Percentiles rank a stretch among this genome's conserved stretches.
These are phyloP conservation scores for Spathaspora gorwiae DNA, from an alignment of 805 yeast genomes.

Conservation along the genomic window DNA sequence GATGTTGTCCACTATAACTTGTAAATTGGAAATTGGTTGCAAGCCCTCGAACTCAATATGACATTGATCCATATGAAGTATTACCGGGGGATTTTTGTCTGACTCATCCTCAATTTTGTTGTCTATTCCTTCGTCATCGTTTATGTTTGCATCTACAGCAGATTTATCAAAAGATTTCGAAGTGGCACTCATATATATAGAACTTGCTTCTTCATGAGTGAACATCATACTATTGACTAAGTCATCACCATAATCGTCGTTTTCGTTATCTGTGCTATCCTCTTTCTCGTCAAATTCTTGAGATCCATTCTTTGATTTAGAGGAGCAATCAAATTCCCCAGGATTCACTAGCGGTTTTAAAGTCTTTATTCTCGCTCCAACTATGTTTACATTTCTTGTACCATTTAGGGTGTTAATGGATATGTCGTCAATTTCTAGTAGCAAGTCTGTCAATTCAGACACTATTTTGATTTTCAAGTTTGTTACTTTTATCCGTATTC, in stretches of 20 bases:
- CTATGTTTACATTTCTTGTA: slow-evolving; percentile 34
- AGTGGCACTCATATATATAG: slow-evolving; percentile 80
- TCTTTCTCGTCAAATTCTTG: slow-evolving; percentile 4
- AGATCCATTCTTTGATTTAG: neutral
- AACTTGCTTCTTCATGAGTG: slow-evolving; percentile 64
- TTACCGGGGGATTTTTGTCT: slow-evolving; percentile 11
- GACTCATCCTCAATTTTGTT: slow-evolving; percentile 1
- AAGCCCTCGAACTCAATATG: slow-evolving; percentile 48
- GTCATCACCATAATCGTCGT: slow-evolving; percentile 33
- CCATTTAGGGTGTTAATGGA: slow-evolving; percentile 43
- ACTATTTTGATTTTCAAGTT: slow-evolving; percentile 47
- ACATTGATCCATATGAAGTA: slow-evolving; percentile 32
- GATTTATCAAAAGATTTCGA: slow-evolving; percentile 41
- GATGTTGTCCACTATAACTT: slow-evolving; percentile 35
- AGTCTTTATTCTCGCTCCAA: slow-evolving; percentile 37
- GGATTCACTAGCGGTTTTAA: slow-evolving; percentile 37
- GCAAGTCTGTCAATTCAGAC: slow-evolving; percentile 38
- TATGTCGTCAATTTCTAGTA: slow-evolving; percentile 28
- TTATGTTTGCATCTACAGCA: neutral
- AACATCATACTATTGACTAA: slow-evolving; percentile 56
- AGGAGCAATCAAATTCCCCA: slow-evolving; percentile 14
- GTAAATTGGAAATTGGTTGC: slow-evolving; percentile 26
- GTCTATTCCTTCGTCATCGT: slow-evolving; percentile 2
- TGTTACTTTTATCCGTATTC: slow-evolving; percentile 47
- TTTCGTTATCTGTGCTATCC: slow-evolving; percentile 13